A percentile compares a stretch with the other conserved stretches of the same genome.
Evolutionary conservation across 1,284 basidiomycete species (phyloP).

Genomic region (Microbotryum intermedium): DNA sequence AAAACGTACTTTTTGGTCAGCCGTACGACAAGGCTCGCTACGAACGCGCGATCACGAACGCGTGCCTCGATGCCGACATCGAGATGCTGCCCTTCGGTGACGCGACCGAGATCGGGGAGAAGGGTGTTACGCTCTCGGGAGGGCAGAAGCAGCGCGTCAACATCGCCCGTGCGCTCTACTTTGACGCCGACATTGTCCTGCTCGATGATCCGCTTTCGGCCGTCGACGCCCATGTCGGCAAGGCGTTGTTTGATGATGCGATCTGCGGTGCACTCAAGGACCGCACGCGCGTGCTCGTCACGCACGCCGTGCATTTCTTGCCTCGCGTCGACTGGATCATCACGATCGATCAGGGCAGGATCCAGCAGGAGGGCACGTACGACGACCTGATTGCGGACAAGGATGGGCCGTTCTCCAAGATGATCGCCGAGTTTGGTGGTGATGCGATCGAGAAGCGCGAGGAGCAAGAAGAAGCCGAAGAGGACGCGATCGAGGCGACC

Average conservation of each 20-base stretch:
- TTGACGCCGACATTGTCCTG: constrained; percentile 72
- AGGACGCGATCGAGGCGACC: constrained; percentile 38
- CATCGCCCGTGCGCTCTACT: constrained; percentile 78
- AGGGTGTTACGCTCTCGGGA: constrained; percentile 61
- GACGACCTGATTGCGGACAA: constrained; percentile 53
- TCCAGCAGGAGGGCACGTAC: constrained; percentile 64
- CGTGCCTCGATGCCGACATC: constrained; percentile 68
- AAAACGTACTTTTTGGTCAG: constrained; percentile 78
- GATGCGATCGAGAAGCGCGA: constrained; percentile 47
- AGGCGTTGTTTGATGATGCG: constrained; percentile 74
- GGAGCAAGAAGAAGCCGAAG: constrained; percentile 42
- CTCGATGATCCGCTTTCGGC: constrained; percentile 61
- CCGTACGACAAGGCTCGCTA: constrained; percentile 70
- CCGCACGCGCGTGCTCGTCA: constrained; percentile 75
- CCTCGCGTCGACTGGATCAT: constrained; percentile 61
- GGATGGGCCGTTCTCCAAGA: constrained; percentile 60
- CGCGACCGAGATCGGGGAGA: constrained; percentile 84
- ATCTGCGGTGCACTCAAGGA: constrained; percentile 57
- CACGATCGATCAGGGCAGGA: constrained; percentile 59
- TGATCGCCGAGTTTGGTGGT: constrained; percentile 59
- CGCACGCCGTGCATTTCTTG: constrained; percentile 72
- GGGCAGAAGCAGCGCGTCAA: constrained; percentile 69
- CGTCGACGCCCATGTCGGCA: constrained; percentile 77
- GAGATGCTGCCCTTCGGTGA: constrained; percentile 74
- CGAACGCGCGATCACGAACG: constrained; percentile 62